Percentiles rank a stretch among this genome's conserved stretches.
Evolutionary conservation across 2,329 filamentous ascomycete species (phyloP).

Genomic region (Colletotrichum gigasporum): DNA sequence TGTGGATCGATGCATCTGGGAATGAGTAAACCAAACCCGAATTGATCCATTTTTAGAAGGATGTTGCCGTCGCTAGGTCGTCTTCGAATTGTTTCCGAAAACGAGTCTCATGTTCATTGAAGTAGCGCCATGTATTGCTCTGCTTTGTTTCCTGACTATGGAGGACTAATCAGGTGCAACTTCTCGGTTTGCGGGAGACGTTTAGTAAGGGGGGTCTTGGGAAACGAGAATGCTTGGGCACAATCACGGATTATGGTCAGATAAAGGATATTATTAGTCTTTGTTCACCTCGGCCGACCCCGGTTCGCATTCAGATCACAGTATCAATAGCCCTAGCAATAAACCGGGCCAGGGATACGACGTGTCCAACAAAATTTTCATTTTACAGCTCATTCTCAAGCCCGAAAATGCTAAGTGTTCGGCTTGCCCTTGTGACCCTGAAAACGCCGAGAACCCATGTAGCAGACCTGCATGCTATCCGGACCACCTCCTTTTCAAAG

Average conservation of each 20-base stretch:
- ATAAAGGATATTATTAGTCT: background rate
- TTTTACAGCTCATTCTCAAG: slow-evolving; percentile 21
- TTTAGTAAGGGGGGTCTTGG: no score
- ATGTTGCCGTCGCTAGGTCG: no score
- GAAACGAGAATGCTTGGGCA: background rate
- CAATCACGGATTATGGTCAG: background rate
- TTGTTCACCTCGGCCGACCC: background rate
- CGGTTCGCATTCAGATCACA: background rate
- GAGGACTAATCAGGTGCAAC: no score
- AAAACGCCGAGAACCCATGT: slow-evolving; percentile 25
- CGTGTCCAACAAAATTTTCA: slow-evolving; percentile 13
- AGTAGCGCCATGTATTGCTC: no score
- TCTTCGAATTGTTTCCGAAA: no score
- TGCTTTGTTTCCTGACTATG: no score
- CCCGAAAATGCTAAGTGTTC: slow-evolving; percentile 12
- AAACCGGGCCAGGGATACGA: background rate
- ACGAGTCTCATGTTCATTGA: no score
- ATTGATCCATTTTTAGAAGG: no score
- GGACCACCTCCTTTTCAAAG: slow-evolving; percentile 53
- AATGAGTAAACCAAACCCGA: no score
- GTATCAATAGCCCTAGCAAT: background rate
- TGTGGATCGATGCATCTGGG: no score
- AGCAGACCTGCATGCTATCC: slow-evolving; percentile 14
- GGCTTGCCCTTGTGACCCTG: slow-evolving; percentile 12
- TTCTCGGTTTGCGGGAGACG: no score